Base-by-base conservation (phyloP, 1,284 basidiomycete genomes). In the Ustilago cynodontis region DNA sequence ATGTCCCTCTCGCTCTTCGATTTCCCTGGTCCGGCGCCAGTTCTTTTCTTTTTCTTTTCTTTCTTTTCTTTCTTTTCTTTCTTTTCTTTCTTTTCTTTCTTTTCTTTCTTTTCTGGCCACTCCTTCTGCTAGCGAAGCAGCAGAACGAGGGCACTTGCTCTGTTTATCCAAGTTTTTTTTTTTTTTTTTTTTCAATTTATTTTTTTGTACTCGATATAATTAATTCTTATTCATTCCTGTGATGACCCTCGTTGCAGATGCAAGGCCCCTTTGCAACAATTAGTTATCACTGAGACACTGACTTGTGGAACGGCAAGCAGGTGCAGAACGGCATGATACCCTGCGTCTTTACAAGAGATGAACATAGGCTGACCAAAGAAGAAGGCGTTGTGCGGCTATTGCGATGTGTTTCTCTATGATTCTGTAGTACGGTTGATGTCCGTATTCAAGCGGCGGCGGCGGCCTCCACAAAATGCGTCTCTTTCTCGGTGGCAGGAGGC, bases 381-480 rank as follows among this genome's bases (percentile, higher is more conserved):
- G 16, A 26, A 49, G 13, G 24, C 22, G 28, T 49, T 49, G 47
- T 16, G 47, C 47, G 47, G 47, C 26, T 28, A 16, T 33, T 33
- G 31, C 6, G 31, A 33, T 33, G 31, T 49, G 47, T 14, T 26
- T 10, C 6, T 22, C 24, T 47, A 22, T 26, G 24, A 26, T 14
- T 26, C n/a, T 49, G 24, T 49, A 11, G 26, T 49, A 49, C 24
- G 47, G 47, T 26, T 28, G 47, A 8, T 49, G 9, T 0, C 47
- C 47, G 47, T 26, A 11, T 49, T 28, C 14, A 49, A 49, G 24
- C 47, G 47, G 24, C 24, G 2, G 24, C 47, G 47, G 24, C 24
- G 2, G 47, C 47, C 47, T 49, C 47, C 47, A 49, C 47, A 49
- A 49, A 5, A n/a, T 9, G 47, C 20, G 47, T 49, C 24, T 49